Conservation (phyloP, 2,329 filamentous ascomycete genomes). For the Alternaria arborescens region DNA sequence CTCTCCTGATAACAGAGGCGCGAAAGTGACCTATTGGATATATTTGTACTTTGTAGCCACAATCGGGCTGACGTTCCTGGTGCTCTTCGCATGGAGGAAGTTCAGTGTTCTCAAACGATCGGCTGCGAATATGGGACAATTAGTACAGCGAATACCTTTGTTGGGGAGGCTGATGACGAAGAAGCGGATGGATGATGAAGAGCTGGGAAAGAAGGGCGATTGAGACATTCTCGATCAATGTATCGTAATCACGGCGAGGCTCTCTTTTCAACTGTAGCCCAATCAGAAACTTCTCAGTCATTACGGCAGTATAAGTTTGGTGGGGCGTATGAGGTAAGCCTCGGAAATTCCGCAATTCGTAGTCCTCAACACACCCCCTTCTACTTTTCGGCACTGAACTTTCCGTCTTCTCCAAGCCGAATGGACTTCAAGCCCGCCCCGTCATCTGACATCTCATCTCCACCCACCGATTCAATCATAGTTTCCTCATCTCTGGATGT, state of each 20-base stretch:
- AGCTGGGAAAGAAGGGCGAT: background rate
- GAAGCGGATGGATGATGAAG: background rate
- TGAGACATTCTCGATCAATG: background rate
- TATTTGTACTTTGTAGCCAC: background rate
- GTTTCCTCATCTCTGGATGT: no score
- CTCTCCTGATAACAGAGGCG: background rate
- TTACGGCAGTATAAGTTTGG: accelerated
- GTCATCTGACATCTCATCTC: no score
- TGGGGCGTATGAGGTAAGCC: no score
- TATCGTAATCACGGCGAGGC: accelerated
- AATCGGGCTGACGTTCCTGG: background rate
- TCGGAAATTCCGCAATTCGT: no score
- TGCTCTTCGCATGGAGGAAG: background rate
- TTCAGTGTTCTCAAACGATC: background rate
- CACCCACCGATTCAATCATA: no score
- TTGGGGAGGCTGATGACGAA: background rate
- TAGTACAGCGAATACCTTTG: background rate
- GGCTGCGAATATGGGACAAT: background rate
- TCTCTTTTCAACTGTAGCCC: accelerated
- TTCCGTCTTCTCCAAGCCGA: no score
- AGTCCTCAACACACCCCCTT: no score
- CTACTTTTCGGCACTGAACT: accelerated
- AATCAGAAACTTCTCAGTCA: no score
- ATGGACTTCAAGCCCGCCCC: accelerated
- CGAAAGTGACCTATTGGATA: background rate